These are phyloP conservation scores for Straminergon stramineum DNA, from an alignment of 225 moss, liverwort and hornwort species.

Conservation along the genomic window DNA sequence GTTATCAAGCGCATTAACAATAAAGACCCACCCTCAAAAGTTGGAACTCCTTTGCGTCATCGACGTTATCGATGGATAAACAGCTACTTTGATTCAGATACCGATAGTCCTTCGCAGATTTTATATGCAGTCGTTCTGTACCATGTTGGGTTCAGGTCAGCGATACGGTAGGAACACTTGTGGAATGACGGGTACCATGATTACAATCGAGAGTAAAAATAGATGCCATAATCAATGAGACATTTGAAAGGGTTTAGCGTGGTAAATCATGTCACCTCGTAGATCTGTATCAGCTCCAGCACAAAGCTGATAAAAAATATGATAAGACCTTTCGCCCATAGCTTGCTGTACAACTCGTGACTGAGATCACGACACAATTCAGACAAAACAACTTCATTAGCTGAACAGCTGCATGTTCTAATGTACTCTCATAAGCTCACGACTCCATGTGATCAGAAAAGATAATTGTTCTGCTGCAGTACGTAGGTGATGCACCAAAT, in stretches of 20 bases:
- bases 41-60: slow-evolving; percentile 71
- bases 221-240: background rate
- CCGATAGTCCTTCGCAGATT: slow-evolving; percentile 63
- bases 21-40: slow-evolving; percentile 51
- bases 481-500: background rate
- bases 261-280: slow-evolving; percentile 39
- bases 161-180: background rate
- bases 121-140: slow-evolving; percentile 71
- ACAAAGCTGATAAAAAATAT: slow-evolving; percentile 98
- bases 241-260: background rate
- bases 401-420: background rate
- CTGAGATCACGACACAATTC: slow-evolving; percentile 33
- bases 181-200: background rate
- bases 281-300: slow-evolving; percentile 70
- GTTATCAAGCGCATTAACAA: background rate
- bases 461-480: background rate
- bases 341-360: slow-evolving; percentile 98
- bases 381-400: background rate
- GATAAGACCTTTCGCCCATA: slow-evolving; percentile 87
- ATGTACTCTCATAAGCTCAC: background rate
- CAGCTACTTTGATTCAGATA: slow-evolving; percentile 92
- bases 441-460: background rate
- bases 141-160: background rate
- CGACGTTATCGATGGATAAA: slow-evolving; percentile 71
- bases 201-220: background rate